A percentile compares a stretch with the other conserved stretches of the same genome.
Conservation (phyloP, 495 filamentous ascomycete species). For the Poronia punctata region DNA sequence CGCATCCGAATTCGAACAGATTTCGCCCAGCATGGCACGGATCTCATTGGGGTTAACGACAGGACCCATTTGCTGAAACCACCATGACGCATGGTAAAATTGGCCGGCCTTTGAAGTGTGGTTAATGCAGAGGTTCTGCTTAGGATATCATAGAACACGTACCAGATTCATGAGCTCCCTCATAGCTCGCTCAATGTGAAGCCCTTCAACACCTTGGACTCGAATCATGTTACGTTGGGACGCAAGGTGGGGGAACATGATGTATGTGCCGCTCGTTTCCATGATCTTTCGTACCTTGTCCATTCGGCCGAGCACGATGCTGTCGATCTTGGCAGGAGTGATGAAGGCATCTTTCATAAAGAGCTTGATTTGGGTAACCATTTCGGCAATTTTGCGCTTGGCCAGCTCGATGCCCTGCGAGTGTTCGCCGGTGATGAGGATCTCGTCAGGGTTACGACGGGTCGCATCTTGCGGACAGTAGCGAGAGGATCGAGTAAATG, state of each 20-base stretch:
- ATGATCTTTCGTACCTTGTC: conserved; percentile 98
- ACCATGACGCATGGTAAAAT: conserved; percentile 97
- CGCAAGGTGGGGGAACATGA: conserved; percentile 80
- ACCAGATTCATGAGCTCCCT: conserved; percentile 91
- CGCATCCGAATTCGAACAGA: conserved; percentile 91
- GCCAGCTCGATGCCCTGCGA: conserved; percentile 73
- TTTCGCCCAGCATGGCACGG: conserved; percentile 84
- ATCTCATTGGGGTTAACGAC: conserved; percentile 68
- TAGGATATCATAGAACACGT: conserved; percentile 24
- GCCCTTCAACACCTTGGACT: conserved; percentile 84
- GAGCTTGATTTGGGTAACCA: conserved; percentile 67
- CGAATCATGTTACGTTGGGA: conserved; percentile 72
- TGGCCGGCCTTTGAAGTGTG: conserved; percentile 65
- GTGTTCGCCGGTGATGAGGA: conserved; percentile 87
- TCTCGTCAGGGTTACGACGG: conserved; percentile 75
- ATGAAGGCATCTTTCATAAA: conserved; percentile 88
- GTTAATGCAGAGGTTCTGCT: conserved; percentile 23
- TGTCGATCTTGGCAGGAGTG: conserved; percentile 84
- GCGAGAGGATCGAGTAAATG: conserved; percentile 81
- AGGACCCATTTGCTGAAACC: conserved; percentile 73
- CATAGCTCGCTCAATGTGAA: conserved; percentile 89
- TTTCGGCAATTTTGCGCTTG: conserved; percentile 79
- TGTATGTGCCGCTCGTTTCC: conserved; percentile 89
- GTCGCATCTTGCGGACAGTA: conserved; percentile 75
- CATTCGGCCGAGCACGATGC: conserved; percentile 79